A percentile compares a stretch with the other conserved stretches of the same genome.
Evolutionary conservation across 106 monocot genomes (phyloP).

Genomic region (Dioscorea alata): DNA sequence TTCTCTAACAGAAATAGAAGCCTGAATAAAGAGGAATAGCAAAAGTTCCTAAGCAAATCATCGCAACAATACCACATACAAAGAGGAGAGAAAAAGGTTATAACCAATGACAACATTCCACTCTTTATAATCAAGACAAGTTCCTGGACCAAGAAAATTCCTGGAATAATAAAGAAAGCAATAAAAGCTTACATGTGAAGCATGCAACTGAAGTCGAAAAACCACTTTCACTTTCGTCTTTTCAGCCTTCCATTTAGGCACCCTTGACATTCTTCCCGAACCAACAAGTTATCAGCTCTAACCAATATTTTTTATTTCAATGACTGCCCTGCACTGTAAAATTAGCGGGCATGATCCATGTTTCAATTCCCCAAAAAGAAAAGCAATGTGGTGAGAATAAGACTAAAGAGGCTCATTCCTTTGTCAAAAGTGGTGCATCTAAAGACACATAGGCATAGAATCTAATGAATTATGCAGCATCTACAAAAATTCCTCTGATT

Average conservation of each 20-base stretch:
- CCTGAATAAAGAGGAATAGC: not conserved
- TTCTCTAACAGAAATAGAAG: not conserved
- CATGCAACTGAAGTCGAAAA: constrained; percentile 87
- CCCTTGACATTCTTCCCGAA: constrained; percentile 75
- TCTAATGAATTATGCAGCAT: not conserved
- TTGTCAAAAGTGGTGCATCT: not conserved
- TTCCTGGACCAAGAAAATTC: constrained; percentile 2
- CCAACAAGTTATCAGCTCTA: constrained; percentile 20
- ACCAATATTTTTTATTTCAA: constrained; percentile 5
- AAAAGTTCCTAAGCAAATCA: not conserved
- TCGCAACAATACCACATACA: not conserved
- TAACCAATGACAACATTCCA: not conserved
- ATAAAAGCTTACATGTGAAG: constrained; percentile 75
- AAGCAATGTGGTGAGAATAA: no score
- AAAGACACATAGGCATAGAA: not conserved
- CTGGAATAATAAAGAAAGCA: not conserved
- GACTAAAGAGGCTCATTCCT: not conserved
- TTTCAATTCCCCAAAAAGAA: not conserved
- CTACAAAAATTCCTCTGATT: not conserved
- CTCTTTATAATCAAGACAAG: not conserved
- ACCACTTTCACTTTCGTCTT: constrained; percentile 97
- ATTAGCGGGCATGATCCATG: not conserved
- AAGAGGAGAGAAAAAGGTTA: not conserved
- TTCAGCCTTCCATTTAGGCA: constrained; percentile 93
- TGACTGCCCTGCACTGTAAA: constrained; percentile 16